Evolutionary conservation across 306 rosid species (phyloP), one percentile per base, ranked within the genome.

Genomic region (Sophora flavescens): DNA sequence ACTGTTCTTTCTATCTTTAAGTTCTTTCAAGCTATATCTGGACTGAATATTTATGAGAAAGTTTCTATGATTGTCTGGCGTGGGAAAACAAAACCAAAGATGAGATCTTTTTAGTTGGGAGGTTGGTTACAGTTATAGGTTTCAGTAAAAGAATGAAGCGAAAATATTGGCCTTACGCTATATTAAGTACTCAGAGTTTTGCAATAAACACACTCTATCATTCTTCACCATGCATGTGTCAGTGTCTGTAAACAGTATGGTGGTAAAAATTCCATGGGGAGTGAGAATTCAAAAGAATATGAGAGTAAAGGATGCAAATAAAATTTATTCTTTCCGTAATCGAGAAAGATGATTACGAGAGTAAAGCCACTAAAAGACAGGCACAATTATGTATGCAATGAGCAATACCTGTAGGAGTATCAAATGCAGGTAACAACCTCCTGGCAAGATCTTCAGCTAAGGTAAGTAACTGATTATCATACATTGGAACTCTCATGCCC

Each of bases 361-460:
- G 60, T 54, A 53, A 80, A 58, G 4, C 48, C 70, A 33, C 48
- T 41, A 51, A 59, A 78, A 36, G 63, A 72, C 47, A 60, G 68
- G 54, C 73, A 78, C 30, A 51, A 2, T 44, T 60, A 8, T 65
- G 60, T 30, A 52, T 50, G 48, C 60, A 83, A 48, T 54, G 18
- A 76, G 67, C 35, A 67, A 85, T 73, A 94, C 98, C 98, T 70
- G 98, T 92, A 56, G 98, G 98, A 71, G 98, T 92, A 76, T 94
- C 97, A 83, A 94, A 94, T 44, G 96, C 98, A 75, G 97, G 98
- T 78, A 94, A 86, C 84, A 94, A 75, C 85, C 95, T 89, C 86
- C 95, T 87, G 66, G 83, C 97, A 70, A 94, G 87, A 88, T 94
- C 98, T 84, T 92, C 98, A 12, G 97, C 98, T 67, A 94, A 76